phyloP scores from a whole-genome alignment of 2,329 filamentous ascomycete species.

The Gaeumannomyces sp. region DNA sequence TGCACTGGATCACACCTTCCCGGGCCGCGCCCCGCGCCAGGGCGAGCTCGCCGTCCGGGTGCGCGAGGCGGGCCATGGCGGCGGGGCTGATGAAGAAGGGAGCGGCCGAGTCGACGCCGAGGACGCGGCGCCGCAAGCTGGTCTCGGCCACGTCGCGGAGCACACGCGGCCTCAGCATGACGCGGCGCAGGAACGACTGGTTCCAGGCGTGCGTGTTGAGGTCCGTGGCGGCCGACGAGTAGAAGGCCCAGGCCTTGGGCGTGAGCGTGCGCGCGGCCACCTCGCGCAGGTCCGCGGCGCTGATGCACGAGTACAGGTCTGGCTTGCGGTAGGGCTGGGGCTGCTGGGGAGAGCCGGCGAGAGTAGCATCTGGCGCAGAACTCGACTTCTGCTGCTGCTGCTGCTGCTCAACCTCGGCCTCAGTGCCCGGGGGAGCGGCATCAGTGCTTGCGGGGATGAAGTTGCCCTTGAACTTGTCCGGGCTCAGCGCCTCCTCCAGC shows the following conservation, averaged over 20 bases:
- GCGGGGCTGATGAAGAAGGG: slow-evolving; percentile 46
- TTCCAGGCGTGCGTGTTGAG: slow-evolving; percentile 43
- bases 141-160: slow-evolving; percentile 40
- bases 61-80: slow-evolving; percentile 42
- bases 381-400: slow-evolving; percentile 5
- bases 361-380: slow-evolving; percentile 11
- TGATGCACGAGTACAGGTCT: slow-evolving; percentile 37
- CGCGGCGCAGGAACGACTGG: slow-evolving; percentile 38
- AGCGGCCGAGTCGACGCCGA: slow-evolving; percentile 34
- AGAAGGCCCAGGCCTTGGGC: slow-evolving; percentile 48
- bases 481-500: slow-evolving; percentile 32
- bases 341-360: slow-evolving; percentile 9
- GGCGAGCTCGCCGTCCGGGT: slow-evolving; percentile 45
- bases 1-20: slow-evolving; percentile 41
- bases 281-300: slow-evolving; percentile 42
- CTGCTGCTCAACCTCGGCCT: slow-evolving; percentile 13
- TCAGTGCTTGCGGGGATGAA: slow-evolving; percentile 38
- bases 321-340: slow-evolving; percentile 18
- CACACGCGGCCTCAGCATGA: slow-evolving; percentile 46
- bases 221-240: slow-evolving; percentile 47
- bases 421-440: slow-evolving; percentile 11
- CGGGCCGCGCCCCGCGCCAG: slow-evolving; percentile 41
- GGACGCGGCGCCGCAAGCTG: slow-evolving; percentile 31
- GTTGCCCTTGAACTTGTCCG: slow-evolving; percentile 40
- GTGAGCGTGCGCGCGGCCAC: slow-evolving; percentile 38